Evolutionary conservation across 352 stramenopile species (phyloP).

Genomic region (Phytophthora pistaciae): DNA sequence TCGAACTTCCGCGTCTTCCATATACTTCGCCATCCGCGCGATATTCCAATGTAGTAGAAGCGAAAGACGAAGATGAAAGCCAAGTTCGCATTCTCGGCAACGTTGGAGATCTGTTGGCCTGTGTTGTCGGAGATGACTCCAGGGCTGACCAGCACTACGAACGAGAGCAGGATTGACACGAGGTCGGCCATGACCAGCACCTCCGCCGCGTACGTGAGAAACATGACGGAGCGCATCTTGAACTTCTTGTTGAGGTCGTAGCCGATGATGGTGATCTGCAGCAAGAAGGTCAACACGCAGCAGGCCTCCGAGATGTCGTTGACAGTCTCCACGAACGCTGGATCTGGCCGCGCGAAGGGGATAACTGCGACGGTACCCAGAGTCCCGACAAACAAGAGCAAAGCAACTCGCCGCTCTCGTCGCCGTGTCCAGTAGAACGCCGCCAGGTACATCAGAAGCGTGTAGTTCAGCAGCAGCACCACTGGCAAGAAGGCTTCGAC

Average conservation of each 20-base stretch:
- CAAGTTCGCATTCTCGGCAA: slow-evolving; percentile 31
- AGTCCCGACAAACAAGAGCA: slow-evolving; percentile 34
- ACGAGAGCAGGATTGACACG: slow-evolving; percentile 25
- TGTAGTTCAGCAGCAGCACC: slow-evolving; percentile 51
- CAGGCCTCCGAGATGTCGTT: slow-evolving; percentile 50
- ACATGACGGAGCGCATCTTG: slow-evolving; percentile 42
- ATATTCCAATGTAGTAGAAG: slow-evolving; percentile 49
- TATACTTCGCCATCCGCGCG: slow-evolving; percentile 34
- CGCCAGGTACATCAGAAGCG: slow-evolving; percentile 48
- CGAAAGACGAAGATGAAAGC: slow-evolving; percentile 42
- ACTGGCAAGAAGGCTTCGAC: slow-evolving; percentile 40
- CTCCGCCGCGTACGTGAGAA: slow-evolving; percentile 39
- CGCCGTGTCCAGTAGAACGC: slow-evolving; percentile 40
- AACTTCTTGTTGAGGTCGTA: slow-evolving; percentile 44
- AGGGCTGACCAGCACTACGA: slow-evolving; percentile 6
- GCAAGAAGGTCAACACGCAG: slow-evolving; percentile 45
- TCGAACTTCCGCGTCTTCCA: slow-evolving; percentile 34
- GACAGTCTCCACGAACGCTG: slow-evolving; percentile 24
- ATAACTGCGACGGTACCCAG: slow-evolving; percentile 30
- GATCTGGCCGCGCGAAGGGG: slow-evolving; percentile 33
- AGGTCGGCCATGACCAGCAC: slow-evolving; percentile 29
- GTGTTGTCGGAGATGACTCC: not conserved
- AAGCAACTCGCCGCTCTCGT: slow-evolving; percentile 14
- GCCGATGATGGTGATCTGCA: slow-evolving; percentile 58
- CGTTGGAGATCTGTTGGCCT: slow-evolving; percentile 23